These are phyloP conservation scores for Pholiota molesta DNA, from an alignment of 768 basidiomycete genomes.

Conservation along the genomic window DNA sequence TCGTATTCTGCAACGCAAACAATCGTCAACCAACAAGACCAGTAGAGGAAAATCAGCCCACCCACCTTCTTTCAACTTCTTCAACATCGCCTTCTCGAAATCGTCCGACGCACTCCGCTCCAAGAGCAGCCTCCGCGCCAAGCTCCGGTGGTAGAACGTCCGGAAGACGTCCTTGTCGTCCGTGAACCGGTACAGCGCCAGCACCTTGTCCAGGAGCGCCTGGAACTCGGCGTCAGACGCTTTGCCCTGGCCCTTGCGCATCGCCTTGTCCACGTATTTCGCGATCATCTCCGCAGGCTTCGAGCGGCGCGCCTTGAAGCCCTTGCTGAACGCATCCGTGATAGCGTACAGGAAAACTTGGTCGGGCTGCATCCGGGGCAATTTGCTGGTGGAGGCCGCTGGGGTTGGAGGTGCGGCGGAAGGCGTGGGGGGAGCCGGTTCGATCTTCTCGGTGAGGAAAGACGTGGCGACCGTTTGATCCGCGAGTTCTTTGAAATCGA, in stretches of 20 bases:
- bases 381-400: conserved; percentile 32
- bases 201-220: conserved; percentile 60
- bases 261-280: conserved; percentile 82
- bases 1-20: conserved; percentile 80
- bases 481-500: conserved; percentile 65
- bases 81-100: conserved; percentile 81
- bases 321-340: conserved; percentile 68
- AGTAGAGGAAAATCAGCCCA: conserved; percentile 10
- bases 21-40: conserved; percentile 4
- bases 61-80: conserved; percentile 80
- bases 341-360: conserved; percentile 68
- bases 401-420: conserved; percentile 10
- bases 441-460: conserved; percentile 48
- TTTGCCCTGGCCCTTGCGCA: conserved; percentile 85
- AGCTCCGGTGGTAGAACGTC: conserved; percentile 85
- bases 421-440: conserved; percentile 15
- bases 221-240: conserved; percentile 67
- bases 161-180: conserved; percentile 95
- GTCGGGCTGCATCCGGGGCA: conserved; percentile 42
- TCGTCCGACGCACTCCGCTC: conserved; percentile 85
- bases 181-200: conserved; percentile 82
- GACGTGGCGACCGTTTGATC: conserved; percentile 51
- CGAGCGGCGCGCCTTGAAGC: conserved; percentile 75
- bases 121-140: conserved; percentile 88
- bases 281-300: conserved; percentile 95